Evolutionary conservation across 2,329 filamentous ascomycete species (phyloP), one percentile per base, ranked within the genome.

Genomic region (Monosporascus sp.): DNA sequence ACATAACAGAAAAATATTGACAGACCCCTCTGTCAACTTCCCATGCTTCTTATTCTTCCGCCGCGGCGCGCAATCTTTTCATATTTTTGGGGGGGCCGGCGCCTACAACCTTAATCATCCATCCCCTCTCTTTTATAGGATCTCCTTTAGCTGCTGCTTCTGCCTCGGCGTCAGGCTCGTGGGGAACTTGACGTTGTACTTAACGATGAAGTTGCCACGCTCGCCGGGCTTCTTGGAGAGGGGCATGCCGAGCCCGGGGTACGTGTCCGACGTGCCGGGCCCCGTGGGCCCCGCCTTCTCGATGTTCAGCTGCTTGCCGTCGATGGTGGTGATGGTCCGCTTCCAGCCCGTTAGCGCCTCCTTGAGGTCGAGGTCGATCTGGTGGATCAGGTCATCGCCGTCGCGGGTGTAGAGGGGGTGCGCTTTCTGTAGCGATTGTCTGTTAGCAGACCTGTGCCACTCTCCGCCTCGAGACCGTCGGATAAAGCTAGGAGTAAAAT

Each of bases 311-410:
- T 92, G 88, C 68, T 89, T 92, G 62, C 89, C 89, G 65, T 99
- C 94, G 63, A 99, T 97, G 9, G 93, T 99, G 35, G 86, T 84
- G 22, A 99, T 85, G n/a, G 89, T 95, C 51, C 89, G 85, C 63
- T 84, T 87, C 94, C 94, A 99, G 54, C 94, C 94, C 0, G 92
- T 96, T 45, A 99, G 75, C 2, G 94, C 91, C 73, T 99, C 94
- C 72, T 97, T 97, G 47, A 99, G 84, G 28, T 87, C 85, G 50
- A 99, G 79, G 7, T 92, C 88, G 61, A 97, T 78, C 1, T 79
- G 88, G 65, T 88, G 84, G 55, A 89, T 77, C 46, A 99, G 77
- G 63, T 97, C 89, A 72, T 97, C 93, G 61, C 91, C 91, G 54
- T 95, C 89, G 56, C 94, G 90, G 55, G 81, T 87, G 74, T 90